Base-by-base conservation (phyloP, 768 basidiomycete species). In the Psilocybe cyanescens region DNA sequence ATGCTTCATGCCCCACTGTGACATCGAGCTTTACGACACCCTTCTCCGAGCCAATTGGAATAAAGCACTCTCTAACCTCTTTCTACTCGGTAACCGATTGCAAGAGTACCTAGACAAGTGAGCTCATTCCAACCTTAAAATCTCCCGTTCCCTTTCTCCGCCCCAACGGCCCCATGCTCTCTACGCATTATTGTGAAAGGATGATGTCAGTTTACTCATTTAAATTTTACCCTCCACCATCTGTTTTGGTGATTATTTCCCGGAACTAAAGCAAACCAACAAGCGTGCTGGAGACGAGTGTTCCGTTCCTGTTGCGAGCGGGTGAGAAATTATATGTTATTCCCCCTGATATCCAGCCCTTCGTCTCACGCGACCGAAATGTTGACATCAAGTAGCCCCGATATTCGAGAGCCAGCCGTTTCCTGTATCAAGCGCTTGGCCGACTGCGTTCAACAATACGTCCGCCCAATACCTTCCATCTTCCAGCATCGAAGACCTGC, bases 1-100 rank as follows among this genome's bases (percentile, higher is more conserved):
- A 57, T 76, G 87, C 57, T 91, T 85, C 75, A 91, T 92, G 89
- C 91, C 90, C 19, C 91, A 92, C 72, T 92, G 91, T 70, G 89
- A 90, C 68, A 69, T 89, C 72, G 81, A 80, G 62, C 78, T 92
- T 29, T 90, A 92, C 71, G 89, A 93, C 69, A 79, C 75, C 64
- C 68, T 91, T 48, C 73, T 92, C 58, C 79, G 80, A 59, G 79
- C 80, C 11, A 91, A 91, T 70, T 89, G 88, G 87, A 74, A 77
- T 49, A 68, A 60, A 30, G 76, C 77, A 30, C 72, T 91, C 55
- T 68, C 76, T 59, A 77, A 75, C 60, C 68, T 87, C 24, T 67
- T 91, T 56, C 76, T 93, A 56, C 68, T 93, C 61, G 88, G 85
- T 58, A 93, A 93, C 74, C 79, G 75, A 56, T 76, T 93, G 62